Evolutionary conservation across 345 rosid species (phyloP).

Genomic region (Brassica rapa): DNA sequence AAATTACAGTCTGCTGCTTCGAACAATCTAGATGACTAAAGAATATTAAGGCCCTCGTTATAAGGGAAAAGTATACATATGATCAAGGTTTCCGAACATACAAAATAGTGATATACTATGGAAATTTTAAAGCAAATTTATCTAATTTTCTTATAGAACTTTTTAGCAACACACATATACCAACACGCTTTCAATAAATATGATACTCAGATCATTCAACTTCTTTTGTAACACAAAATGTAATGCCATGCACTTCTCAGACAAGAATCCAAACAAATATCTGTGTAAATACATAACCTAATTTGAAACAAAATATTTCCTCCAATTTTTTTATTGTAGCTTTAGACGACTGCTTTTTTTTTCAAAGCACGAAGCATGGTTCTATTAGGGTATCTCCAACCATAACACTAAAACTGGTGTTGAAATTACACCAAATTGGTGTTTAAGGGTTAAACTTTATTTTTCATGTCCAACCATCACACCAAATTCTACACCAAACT

Average conservation of each 20-base stretch:
- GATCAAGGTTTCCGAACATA: not conserved
- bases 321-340: not conserved
- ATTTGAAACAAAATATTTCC: not conserved
- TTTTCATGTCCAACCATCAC: too few relatives aligned
- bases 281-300: not conserved
- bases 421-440: too few relatives aligned
- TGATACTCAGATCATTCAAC: not conserved
- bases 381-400: too few relatives aligned
- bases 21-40: not conserved
- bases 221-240: not conserved
- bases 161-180: not conserved
- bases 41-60: not conserved
- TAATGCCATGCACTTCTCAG: not conserved
- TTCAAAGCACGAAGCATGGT: too few relatives aligned
- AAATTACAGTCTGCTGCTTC: not conserved
- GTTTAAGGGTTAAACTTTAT: too few relatives aligned
- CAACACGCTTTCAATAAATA: not conserved
- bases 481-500: too few relatives aligned
- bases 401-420: too few relatives aligned
- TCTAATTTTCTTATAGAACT: too few relatives aligned
- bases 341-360: not conserved
- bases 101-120: not conserved
- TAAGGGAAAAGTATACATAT: not conserved
- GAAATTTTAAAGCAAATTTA: not conserved
- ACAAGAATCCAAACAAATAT: not conserved